Conservation (phyloP, 2,329 filamentous ascomycete genomes). For the Fusarium nematophilum region DNA sequence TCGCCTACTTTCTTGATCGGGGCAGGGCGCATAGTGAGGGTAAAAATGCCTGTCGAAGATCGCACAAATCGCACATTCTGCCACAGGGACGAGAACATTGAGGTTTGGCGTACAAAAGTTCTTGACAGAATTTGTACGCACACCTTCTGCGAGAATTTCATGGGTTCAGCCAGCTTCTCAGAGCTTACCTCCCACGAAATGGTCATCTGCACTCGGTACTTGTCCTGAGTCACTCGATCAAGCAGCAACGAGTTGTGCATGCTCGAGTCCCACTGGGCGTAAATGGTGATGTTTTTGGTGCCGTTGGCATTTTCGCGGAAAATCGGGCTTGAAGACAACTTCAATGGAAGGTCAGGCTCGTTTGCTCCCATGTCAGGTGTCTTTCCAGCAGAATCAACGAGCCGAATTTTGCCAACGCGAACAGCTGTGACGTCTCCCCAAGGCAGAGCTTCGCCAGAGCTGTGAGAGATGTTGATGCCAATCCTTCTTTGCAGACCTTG, state of each 20-base stretch:
- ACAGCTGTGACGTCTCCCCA: conserved; percentile 87
- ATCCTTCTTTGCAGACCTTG: conserved; percentile 93
- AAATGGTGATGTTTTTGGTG: conserved; percentile 84
- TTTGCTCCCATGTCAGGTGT: conserved; percentile 80
- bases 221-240: conserved; percentile 93
- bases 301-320: conserved; percentile 91
- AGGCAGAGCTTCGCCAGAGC: conserved; percentile 85
- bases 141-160: conserved; percentile 85
- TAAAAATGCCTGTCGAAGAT: conserved; percentile 88
- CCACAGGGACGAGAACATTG: conserved; percentile 88
- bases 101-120: conserved; percentile 85
- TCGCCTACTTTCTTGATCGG: conserved; percentile 93
- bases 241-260: conserved; percentile 91
- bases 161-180: conserved; percentile 84
- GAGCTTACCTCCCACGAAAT: conserved; percentile 89
- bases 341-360: conserved; percentile 79
- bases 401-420: conserved; percentile 81
- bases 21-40: conserved; percentile 84
- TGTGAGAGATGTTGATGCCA: conserved; percentile 89
- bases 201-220: conserved; percentile 89
- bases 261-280: conserved; percentile 97
- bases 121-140: conserved; percentile 86
- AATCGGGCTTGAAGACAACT: conserved; percentile 79
- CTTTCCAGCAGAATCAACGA: conserved; percentile 88
- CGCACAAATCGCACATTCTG: conserved; percentile 87